Evolutionary conservation across 495 filamentous ascomycete species (phyloP), one percentile per base, ranked within the genome.

Genomic region (Durotheca rogersii): DNA sequence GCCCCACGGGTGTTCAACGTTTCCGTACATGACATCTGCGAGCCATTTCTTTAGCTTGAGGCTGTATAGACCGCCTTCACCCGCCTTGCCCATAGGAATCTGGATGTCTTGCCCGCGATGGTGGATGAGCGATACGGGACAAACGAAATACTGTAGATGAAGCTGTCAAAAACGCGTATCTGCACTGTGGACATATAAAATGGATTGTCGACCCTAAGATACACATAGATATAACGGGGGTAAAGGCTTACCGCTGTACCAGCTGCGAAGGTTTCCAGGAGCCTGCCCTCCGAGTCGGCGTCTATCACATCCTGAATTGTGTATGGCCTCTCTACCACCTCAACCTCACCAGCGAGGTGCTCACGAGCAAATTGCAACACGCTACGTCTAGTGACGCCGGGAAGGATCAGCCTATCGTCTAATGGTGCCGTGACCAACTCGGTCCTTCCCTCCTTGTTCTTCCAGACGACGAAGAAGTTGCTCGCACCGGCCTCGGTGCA

Each of bases 401-500:
- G 83, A 11, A 96, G 72, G 58, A 96, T 93, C 42, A 95, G 74
- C 66, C 84, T 81, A 65, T 86, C 87, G 30, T 83, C 86, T 39
- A 95, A 66, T 0, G 87, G 85, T 37, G 91, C 88, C 7, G 91
- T 96, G 29, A 95, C 74, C 20, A 96, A 75, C 75, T 95, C 78
- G 31, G 80, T 52, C 63, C 77, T 80, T 2, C 81, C 83, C 39
- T 85, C 78, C 62, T 73, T 77, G 21, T 81, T 84, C 52, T 78
- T 78, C 87, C 87, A 89, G 17, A 95, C 73, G 7, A 95, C 77
- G 68, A 96, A 95, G 74, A 96, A 95, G 67, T 95, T 95, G 47
- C 79, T 85, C 7, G 89, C 89, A n/a, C 90, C 90, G 1, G 90
- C 90, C 72, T 96, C 90, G 4, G 90, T 96, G 33, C 94, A 87